Percentiles rank a stretch among this genome's conserved stretches.
phyloP scores from a whole-genome alignment of 805 yeast species.

The Cyberlindnera xishuangbannaensis region DNA sequence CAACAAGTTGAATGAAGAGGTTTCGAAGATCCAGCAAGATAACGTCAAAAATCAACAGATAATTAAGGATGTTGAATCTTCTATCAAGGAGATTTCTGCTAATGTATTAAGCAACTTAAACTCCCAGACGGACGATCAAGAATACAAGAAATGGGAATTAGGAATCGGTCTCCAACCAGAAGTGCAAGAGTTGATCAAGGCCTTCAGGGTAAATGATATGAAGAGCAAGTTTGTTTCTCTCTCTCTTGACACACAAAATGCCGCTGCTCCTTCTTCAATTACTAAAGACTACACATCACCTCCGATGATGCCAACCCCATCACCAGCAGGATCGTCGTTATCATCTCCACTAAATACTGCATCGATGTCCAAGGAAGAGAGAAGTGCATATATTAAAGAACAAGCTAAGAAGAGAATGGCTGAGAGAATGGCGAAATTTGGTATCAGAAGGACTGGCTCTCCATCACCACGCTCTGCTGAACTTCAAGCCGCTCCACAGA shows the following conservation, averaged over 20 bases:
- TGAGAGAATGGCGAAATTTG: constrained; percentile 57
- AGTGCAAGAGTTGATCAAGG: constrained; percentile 22
- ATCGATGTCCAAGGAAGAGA: constrained; percentile 38
- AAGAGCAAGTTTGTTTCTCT: constrained; percentile 17
- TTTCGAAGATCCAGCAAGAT: constrained; percentile 46
- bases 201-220: constrained; percentile 15
- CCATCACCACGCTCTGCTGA: too few relatives aligned
- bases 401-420: constrained; percentile 78
- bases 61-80: constrained; percentile 62
- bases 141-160: constrained; percentile 66
- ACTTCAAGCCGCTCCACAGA: too few relatives aligned
- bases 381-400: constrained; percentile 73
- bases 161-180: constrained; percentile 71
- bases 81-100: constrained; percentile 57
- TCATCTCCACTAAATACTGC: not conserved
- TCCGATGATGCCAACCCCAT: constrained; percentile 1
- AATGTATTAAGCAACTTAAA: constrained; percentile 30
- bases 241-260: too few relatives aligned
- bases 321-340: constrained; percentile 5
- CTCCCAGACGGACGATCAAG: constrained; percentile 21
- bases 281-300: not conserved
- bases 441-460: constrained; percentile 40
- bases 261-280: too few relatives aligned
- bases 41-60: constrained; percentile 49
- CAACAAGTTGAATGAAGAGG: constrained; percentile 41